Evolutionary conservation across 345 rosid genomes (phyloP), one percentile per base, ranked within the genome.

Genomic region (Capsella bursapastoris): DNA sequence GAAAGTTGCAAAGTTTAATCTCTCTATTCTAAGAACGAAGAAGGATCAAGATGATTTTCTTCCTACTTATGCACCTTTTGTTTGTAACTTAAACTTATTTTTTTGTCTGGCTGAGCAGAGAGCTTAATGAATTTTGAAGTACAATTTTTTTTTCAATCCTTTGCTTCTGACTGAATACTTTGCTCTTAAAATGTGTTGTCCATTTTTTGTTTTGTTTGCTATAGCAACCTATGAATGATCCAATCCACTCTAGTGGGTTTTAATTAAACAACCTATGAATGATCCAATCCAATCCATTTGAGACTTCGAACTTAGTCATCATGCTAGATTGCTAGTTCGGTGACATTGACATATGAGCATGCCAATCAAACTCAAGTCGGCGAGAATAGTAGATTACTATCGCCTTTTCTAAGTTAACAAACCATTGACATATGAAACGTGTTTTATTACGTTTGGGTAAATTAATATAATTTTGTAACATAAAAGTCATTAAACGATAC

Each of bases 311-410:
- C 16, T 16, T 49, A 65, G 70, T 49, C 29, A 48, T 22, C 25
- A 22, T 22, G 25, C 25, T 22, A 22, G 25, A 22, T 22, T 64
- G 57, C 70, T 11, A 65, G 31, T n/a, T 65, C 18, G 11, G 15
- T 12, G 57, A 49, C 31, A 49, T 41, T 61, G 66, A 61, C 66
- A 25, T 40, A 34, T 11, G 29, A 65, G 14, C 41, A 64, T 64
- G 40, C 55, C 28, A 64, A n/a, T 29, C 28, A 64, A 22, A 28
- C 28, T 29, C 27, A 63, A 28, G 38, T 60, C 49, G 32, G 15
- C 13, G 66, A 8, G 35, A 61, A 40, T 25, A 13, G 49, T 38
- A 58, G 8, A 41, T 3, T 38, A 40, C 49, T 38, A 22, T 16
- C 5, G 16, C 32, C 15, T 59, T 59, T 59, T 59, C 64, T 16